A percentile compares a stretch with the other conserved stretches of the same genome.
These are phyloP conservation scores for Keithomyces neogunnii DNA, from an alignment of 2,329 filamentous ascomycete species.

Conservation along the genomic window DNA sequence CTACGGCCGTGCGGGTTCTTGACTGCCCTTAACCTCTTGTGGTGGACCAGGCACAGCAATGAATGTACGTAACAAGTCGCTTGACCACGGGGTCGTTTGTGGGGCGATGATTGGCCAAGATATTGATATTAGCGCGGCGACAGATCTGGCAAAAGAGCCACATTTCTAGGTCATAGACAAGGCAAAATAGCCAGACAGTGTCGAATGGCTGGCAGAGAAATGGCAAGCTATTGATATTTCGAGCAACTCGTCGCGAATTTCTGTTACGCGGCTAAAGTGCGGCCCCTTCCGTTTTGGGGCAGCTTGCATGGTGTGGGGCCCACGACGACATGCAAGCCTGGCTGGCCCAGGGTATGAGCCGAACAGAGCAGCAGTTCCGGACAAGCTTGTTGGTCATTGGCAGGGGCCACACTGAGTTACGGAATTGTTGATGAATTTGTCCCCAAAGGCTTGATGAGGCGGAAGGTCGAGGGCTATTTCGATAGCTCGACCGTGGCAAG, in stretches of 20 bases:
- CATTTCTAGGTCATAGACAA: background rate
- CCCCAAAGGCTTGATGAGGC: background rate
- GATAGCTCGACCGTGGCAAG: background rate
- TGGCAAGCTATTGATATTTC: background rate
- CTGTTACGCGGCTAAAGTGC: conserved; percentile 4
- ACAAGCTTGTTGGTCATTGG: background rate
- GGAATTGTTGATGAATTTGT: background rate
- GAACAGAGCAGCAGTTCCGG: background rate
- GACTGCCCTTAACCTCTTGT: no score
- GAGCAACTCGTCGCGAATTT: background rate
- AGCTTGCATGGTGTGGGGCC: background rate
- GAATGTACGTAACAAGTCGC: background rate
- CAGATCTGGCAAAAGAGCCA: background rate
- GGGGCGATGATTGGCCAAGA: conserved; percentile 19
- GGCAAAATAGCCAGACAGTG: background rate
- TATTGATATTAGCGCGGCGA: background rate
- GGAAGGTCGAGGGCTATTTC: background rate
- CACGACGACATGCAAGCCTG: conserved; percentile 1
- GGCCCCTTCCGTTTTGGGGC: background rate
- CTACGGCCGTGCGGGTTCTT: no score
- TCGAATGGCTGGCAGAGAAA: background rate
- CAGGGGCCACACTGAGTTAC: background rate
- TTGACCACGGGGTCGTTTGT: conserved; percentile 21
- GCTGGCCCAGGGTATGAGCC: background rate
- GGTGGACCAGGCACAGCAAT: no score